Evolutionary conservation across 2,329 filamentous ascomycete genomes (phyloP).

Genomic region (Fusarium circinatum): DNA sequence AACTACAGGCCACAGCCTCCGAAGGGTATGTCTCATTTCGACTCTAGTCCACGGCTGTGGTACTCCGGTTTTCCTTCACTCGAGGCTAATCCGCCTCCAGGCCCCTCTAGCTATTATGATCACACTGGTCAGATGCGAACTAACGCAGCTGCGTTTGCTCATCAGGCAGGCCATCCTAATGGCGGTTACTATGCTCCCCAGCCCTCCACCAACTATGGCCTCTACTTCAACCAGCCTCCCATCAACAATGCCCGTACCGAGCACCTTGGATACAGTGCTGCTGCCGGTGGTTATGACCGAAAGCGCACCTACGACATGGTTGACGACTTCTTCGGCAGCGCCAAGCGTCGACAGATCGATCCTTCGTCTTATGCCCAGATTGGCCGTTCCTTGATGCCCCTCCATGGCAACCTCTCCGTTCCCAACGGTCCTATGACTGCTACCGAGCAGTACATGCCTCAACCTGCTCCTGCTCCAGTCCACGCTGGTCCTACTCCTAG

Average conservation of each 20-base stretch:
- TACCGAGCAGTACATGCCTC: conserved; percentile 65
- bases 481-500: conserved; percentile 68
- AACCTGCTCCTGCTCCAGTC: conserved; percentile 55
- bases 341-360: conserved; percentile 92
- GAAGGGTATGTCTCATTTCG: conserved; percentile 60
- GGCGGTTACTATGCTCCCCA: conserved; percentile 68
- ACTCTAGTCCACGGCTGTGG: conserved; percentile 22
- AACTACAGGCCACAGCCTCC: conserved; percentile 64
- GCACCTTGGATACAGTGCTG: conserved; percentile 70
- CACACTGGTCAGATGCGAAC: conserved; percentile 72
- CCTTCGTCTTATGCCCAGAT: conserved; percentile 91
- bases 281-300: conserved; percentile 70
- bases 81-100: conserved; percentile 59
- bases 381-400: conserved; percentile 84
- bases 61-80: conserved; percentile 42
- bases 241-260: conserved; percentile 65
- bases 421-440: conserved; percentile 61
- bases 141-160: conserved; percentile 64
- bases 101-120: conserved; percentile 70
- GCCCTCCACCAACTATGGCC: conserved; percentile 69
- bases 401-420: conserved; percentile 77
- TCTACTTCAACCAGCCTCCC: conserved; percentile 79
- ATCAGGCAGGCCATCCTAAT: conserved; percentile 62
- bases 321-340: conserved; percentile 92
- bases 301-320: conserved; percentile 89